Evolutionary conservation across 1,139 yeast species (phyloP), one percentile per base, ranked within the genome.

Genomic region (Candida glucosophila): DNA sequence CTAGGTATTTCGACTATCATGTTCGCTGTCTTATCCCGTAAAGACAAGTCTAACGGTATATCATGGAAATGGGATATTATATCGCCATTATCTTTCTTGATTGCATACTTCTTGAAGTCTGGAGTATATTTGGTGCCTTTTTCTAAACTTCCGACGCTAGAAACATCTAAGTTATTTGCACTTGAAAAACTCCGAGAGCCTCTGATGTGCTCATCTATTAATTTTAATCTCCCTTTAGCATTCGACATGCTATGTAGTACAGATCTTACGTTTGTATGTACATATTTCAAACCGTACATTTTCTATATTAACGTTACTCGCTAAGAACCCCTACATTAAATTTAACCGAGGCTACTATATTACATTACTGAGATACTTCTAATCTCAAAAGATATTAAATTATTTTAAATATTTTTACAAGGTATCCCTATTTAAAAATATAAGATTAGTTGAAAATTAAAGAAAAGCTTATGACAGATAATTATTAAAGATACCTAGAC

Each of bases 1-100:
- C 95, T 71, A 36, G 95, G 94, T 23, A 85, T 79, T 55, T 85
- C 95, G 31, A 83, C 92, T 42, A 85, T 71, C 81, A 85, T 79
- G 60, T 81, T 82, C 38, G 80, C 77, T 37, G 82, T 74, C 37
- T 70, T 71, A 49, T 75, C 67, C 31, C 70, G 70, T 33, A 58
- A 59, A 47, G 79, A 77, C 20, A 85, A 73, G 37, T 66, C 75
- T 35, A 80, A 56, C 25, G 88, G 85, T 25, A 80, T 64, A 49
- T 81, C 90, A 44, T 80, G 92, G 70, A 79, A 77, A 35, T 80
- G 77, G 25, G 88, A 79, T 31, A 75, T 58, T 32, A 82, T 73
- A 49, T 77, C 68, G 21, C 82, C 81, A 40, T 71, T 73, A 41
- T 73, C 55, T 51, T 74, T 83, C 36, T 78, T 59, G 68, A 56